Evolutionary conservation across 176 grass and related monocot species (phyloP), one percentile per base, ranked within the genome.

Genomic region (Urochloa ruziziensis): DNA sequence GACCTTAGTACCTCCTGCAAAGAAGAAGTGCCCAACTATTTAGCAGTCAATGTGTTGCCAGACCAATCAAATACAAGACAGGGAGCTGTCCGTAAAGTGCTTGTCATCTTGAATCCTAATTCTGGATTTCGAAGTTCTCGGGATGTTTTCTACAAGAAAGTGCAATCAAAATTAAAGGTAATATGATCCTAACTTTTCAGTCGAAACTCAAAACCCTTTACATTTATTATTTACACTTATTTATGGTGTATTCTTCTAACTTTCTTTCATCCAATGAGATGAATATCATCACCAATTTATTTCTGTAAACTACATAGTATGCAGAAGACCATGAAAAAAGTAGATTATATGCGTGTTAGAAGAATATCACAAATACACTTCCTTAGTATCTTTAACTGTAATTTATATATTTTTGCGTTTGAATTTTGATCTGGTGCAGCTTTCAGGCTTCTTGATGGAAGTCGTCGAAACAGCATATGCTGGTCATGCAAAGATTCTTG

Each of bases 51-150:
- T 85, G 69, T 84, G 73, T 82, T 83, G 57, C 86, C 89, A 80
- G 90, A 83, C 51, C 75, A 91, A 70, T 68, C 86, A 78, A 80
- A 86, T 74, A 73, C 75, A 35, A 98, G 64, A 81, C 75, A 83
- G 48, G 80, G 30, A 84, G 69, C 62, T 83, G 74, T 53, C 27
- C 90, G 60, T 69, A 95, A 93, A 78, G 86, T 95, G 7, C 85
- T 98, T 82, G 93, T 95, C 70, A 89, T 98, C 67, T 79, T 98
- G 82, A 98, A 98, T 77, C 96, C 96, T 85, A 85, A 87, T 86
- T 98, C 96, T 73, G 96, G 96, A 81, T 88, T 90, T 71, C 93
- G 96, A 48, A 90, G 90, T 66, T 92, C 93, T 85, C 86, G 77
- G 29, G 88, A 93, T 86, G 83, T 98, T 88, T 98, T 98, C 79